Evolutionary conservation across 2,329 filamentous ascomycete species (phyloP).

Genomic region (Oidium heveae): DNA sequence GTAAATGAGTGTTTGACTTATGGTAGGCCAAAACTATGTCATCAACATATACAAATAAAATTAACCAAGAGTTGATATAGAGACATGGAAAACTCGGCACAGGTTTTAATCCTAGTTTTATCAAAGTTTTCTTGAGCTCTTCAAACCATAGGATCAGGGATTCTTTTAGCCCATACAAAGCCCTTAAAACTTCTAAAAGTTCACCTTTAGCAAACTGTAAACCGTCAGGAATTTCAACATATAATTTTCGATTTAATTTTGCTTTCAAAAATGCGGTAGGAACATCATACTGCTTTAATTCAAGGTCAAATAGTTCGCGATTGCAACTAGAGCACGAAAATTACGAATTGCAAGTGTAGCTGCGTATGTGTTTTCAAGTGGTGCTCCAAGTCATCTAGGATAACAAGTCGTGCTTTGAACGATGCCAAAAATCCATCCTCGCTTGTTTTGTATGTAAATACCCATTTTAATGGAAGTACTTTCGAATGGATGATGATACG

Average conservation of each 20-base stretch:
- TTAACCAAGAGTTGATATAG: background rate
- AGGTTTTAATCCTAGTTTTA: background rate
- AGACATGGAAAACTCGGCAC: background rate
- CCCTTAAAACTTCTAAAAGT: background rate
- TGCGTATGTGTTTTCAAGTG: background rate
- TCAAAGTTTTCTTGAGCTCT: background rate
- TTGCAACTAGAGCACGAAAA: background rate
- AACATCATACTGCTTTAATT: background rate
- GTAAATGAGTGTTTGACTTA: too few species aligned
- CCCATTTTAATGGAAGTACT: too few species aligned
- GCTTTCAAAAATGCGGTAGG: background rate
- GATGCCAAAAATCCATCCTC: background rate
- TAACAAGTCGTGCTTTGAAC: background rate
- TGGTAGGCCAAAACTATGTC: background rate
- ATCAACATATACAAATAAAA: background rate
- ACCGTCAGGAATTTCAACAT: background rate
- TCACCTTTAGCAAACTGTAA: background rate
- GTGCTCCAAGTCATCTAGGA: background rate
- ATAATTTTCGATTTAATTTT: background rate
- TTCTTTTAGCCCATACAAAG: background rate
- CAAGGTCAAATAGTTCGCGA: background rate
- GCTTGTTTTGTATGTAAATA: background rate
- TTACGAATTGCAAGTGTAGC: background rate
- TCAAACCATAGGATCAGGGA: background rate
- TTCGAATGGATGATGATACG: too few species aligned